phyloP scores from a whole-genome alignment of 352 stramenopile species.

The Phytophthora chlamydospora region DNA sequence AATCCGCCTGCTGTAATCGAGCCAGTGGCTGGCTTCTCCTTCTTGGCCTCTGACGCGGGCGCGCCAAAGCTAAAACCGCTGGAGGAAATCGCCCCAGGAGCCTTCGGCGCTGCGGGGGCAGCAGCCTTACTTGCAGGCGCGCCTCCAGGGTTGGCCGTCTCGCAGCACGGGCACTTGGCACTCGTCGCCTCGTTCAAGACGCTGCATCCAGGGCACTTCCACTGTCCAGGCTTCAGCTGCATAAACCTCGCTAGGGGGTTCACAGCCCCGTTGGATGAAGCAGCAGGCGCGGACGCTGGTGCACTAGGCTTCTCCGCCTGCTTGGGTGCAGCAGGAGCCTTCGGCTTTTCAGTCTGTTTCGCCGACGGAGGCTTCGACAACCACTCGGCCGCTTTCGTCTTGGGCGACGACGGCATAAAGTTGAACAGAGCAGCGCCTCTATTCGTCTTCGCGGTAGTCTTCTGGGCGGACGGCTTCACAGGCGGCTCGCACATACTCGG shows the following conservation, averaged over 20 bases:
- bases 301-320: constrained; percentile 15
- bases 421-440: constrained; percentile 53
- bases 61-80: constrained; percentile 45
- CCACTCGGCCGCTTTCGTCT: constrained; percentile 51
- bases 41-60: constrained; percentile 20
- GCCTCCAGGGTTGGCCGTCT: constrained; percentile 56
- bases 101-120: constrained; percentile 17
- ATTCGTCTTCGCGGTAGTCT: constrained; percentile 28
- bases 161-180: constrained; percentile 83
- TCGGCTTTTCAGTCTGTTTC: constrained; percentile 34
- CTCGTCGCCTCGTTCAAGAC: constrained; percentile 66
- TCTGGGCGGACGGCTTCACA: constrained; percentile 33
- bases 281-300: constrained; percentile 1
- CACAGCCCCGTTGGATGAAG: constrained; percentile 24
- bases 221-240: constrained; percentile 69
- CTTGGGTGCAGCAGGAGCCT: constrained; percentile 13
- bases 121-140: constrained; percentile 5
- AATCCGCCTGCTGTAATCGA: constrained; percentile 44
- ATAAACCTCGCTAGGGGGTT: constrained; percentile 75
- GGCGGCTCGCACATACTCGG: constrained; percentile 64
- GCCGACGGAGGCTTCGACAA: constrained; percentile 27
- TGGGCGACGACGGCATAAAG: constrained; percentile 71
- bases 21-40: constrained; percentile 24
- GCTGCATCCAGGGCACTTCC: constrained; percentile 82
- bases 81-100: constrained; percentile 21